Percentiles rank a stretch among this genome's conserved stretches.
Evolutionary conservation across 2,329 filamentous ascomycete species (phyloP).

Genomic region (Taxawa tesnikishii): DNA sequence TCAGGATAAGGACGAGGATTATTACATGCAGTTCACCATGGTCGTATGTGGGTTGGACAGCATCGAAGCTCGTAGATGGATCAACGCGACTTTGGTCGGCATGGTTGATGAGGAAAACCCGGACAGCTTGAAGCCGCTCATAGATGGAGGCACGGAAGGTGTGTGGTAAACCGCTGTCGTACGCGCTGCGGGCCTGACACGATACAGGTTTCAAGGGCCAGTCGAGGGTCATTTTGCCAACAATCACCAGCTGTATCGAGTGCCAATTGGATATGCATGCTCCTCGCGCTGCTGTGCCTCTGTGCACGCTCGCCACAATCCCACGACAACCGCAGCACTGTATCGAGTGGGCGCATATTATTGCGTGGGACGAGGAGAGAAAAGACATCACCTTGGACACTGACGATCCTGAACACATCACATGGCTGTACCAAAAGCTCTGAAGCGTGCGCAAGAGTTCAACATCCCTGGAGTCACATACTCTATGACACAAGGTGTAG

Average conservation of each 20-base stretch:
- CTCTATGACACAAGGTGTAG: constrained; percentile 87
- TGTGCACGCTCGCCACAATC: constrained; percentile 93
- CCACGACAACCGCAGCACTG: constrained; percentile 96
- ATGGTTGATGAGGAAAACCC: constrained; percentile 77
- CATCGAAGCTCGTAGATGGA: constrained; percentile 96
- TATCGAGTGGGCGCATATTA: constrained; percentile 97
- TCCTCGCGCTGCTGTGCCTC: constrained; percentile 87
- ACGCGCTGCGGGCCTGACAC: constrained; percentile 1
- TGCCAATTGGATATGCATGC: constrained; percentile 98
- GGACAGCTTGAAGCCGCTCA: constrained; percentile 81
- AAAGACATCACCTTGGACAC: constrained; percentile 77
- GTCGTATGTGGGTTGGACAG: constrained; percentile 92
- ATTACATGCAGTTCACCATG: constrained; percentile 94
- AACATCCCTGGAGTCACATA: constrained; percentile 89
- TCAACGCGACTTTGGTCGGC: constrained; percentile 82
- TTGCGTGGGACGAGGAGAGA: constrained; percentile 72
- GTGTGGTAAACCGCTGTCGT: constrained; percentile 6
- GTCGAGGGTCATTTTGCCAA: constrained; percentile 80
- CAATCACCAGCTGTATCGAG: constrained; percentile 91
- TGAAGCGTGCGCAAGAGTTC: constrained; percentile 73
- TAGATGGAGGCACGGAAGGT: constrained; percentile 93
- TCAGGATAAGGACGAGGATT: constrained; percentile 90
- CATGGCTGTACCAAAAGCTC: constrained; percentile 85
- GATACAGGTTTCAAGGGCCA: constrained; percentile 82
- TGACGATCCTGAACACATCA: constrained; percentile 92